These are phyloP conservation scores for Areca catechu DNA, from an alignment of 176 grass and related monocot genomes.

Conservation along the genomic window DNA sequence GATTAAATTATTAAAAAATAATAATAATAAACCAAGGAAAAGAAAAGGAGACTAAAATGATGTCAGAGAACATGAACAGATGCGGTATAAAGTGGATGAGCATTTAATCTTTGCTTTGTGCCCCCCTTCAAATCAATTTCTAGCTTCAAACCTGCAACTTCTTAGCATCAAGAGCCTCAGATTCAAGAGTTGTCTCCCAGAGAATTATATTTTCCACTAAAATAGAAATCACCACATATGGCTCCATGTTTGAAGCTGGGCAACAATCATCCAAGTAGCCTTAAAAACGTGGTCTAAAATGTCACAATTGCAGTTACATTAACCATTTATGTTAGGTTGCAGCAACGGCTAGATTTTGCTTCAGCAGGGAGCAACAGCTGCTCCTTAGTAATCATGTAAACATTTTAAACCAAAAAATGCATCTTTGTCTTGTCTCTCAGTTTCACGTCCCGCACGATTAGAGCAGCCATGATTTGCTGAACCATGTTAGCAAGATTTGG, in stretches of 20 bases:
- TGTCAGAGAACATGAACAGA: no score
- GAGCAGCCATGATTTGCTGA: slow-evolving; percentile 92
- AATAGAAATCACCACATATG: slow-evolving; percentile 72
- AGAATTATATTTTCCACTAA: slow-evolving; percentile 75
- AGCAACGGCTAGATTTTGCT: background rate
- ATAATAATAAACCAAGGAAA: no score
- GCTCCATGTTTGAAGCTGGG: slow-evolving; percentile 96
- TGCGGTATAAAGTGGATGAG: no score
- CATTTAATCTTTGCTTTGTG: no score
- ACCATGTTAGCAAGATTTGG: slow-evolving; percentile 26
- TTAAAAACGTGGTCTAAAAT: slow-evolving; percentile 1
- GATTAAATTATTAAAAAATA: no score
- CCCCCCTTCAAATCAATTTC: no score
- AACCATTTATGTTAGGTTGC: no score
- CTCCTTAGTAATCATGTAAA: background rate
- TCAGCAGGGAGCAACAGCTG: background rate
- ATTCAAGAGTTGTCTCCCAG: slow-evolving; percentile 70
- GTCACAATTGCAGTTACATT: background rate
- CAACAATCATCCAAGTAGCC: slow-evolving; percentile 94
- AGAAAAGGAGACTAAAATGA: no score
- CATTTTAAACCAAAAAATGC: slow-evolving; percentile 3
- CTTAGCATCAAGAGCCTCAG: slow-evolving; percentile 77
- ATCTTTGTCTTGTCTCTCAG: slow-evolving; percentile 87
- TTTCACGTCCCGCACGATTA: slow-evolving; percentile 83
- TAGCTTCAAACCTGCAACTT: slow-evolving; percentile 54